Percentiles rank a stretch among this genome's conserved stretches.
Evolutionary conservation across 2,329 filamentous ascomycete species (phyloP).

Genomic region (Immersiporthe knoxdaviesiana): DNA sequence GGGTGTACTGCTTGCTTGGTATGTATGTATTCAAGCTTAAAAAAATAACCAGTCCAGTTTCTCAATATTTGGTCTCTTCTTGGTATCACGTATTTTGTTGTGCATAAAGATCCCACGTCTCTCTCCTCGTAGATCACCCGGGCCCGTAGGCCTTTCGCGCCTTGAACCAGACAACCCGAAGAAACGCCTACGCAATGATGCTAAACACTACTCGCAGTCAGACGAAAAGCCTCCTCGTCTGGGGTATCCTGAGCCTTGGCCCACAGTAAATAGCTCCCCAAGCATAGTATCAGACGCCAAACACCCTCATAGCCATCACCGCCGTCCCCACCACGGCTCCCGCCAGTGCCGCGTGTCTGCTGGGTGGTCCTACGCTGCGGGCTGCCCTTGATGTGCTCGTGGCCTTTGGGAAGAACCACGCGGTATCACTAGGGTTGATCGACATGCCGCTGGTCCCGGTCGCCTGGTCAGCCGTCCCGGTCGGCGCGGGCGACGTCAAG

Average conservation of each 20-base stretch:
- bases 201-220: conserved; percentile 3
- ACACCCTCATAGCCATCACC: not conserved
- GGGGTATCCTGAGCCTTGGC: not conserved
- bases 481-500: conserved; percentile 43
- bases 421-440: conserved; percentile 25
- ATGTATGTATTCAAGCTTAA: not conserved
- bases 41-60: too few species aligned
- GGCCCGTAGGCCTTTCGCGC: not conserved
- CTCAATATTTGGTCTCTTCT: conserved; percentile 1
- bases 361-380: not conserved
- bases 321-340: conserved; percentile 6
- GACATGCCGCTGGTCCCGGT: conserved; percentile 25
- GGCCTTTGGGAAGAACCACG: conserved; percentile 27
- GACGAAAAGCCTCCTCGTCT: not conserved
- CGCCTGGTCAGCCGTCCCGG: conserved; percentile 33
- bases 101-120: not conserved
- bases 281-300: not conserved
- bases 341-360: not conserved
- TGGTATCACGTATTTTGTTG: conserved; percentile 17
- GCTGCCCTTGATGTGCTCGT: conserved; percentile 24
- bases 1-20: not conserved
- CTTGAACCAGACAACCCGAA: not conserved
- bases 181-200: conserved; percentile 3
- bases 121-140: not conserved
- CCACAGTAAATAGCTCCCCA: not conserved